A percentile compares a stretch with the other conserved stretches of the same genome.
Evolutionary conservation across 306 rosid genomes (phyloP).

Genomic region (Neltuma alba): DNA sequence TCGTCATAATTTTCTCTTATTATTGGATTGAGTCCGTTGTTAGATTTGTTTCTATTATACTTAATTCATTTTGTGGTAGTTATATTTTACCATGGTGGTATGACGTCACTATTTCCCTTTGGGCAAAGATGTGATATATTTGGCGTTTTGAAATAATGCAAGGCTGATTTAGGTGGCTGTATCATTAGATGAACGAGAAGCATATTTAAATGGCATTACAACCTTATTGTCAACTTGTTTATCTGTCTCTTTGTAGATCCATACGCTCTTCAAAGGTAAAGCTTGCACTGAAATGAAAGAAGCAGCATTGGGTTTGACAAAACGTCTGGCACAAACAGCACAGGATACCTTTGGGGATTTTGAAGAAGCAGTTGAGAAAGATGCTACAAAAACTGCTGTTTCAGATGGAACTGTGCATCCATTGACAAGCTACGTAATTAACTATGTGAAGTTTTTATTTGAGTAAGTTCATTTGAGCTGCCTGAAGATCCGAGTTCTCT

Average conservation of each 20-base stretch:
- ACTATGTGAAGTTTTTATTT: constrained; percentile 92
- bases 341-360: constrained; percentile 95
- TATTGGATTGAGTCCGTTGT: neutral
- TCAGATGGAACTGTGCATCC: constrained; percentile 98
- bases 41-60: neutral
- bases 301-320: constrained; percentile 79
- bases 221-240: constrained; percentile 27
- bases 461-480: constrained; percentile 67
- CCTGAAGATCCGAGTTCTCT: constrained; percentile 9
- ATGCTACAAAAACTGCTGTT: constrained; percentile 96
- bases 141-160: neutral
- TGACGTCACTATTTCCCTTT: neutral
- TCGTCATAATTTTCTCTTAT: constrained; percentile 3
- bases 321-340: constrained; percentile 90
- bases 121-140: constrained; percentile 20
- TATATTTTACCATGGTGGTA: constrained; percentile 1
- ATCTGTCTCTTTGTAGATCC: constrained; percentile 61
- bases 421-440: constrained; percentile 93
- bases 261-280: constrained; percentile 80
- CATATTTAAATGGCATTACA: constrained; percentile 20
- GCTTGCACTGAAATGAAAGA: constrained; percentile 83
- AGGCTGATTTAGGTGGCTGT: constrained; percentile 18
- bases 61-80: constrained; percentile 12
- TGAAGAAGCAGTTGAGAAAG: constrained; percentile 97
- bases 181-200: constrained; percentile 17